Evolutionary conservation across 108 stramenopile genomes (phyloP).

Genomic region (Fragilaria radians): DNA sequence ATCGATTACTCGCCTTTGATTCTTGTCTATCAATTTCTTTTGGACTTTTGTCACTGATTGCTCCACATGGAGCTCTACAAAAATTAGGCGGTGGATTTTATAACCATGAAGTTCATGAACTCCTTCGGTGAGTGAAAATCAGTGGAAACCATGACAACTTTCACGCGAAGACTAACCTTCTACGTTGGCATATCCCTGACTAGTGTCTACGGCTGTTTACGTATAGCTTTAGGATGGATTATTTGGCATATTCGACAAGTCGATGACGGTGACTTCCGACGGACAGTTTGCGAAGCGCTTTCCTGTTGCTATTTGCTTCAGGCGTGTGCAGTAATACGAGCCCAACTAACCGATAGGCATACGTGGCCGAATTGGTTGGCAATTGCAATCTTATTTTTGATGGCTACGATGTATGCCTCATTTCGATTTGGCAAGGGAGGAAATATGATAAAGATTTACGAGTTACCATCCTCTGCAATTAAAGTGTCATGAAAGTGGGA

Average conservation of each 20-base stretch:
- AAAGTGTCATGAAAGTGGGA: too few species aligned
- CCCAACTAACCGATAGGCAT: conserved; percentile 69
- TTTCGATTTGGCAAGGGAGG: conserved; percentile 77
- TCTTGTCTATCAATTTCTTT: conserved; percentile 52
- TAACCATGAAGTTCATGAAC: conserved; percentile 76
- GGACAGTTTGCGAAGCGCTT: conserved; percentile 74
- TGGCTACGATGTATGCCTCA: conserved; percentile 58
- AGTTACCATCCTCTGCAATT: conserved; percentile 44
- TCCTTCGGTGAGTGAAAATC: conserved; percentile 43
- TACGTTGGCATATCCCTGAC: not conserved
- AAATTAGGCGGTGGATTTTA: conserved; percentile 47
- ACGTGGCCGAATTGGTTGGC: conserved; percentile 69
- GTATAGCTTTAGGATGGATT: conserved; percentile 79
- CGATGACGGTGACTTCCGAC: conserved; percentile 79
- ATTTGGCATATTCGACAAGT: conserved; percentile 63
- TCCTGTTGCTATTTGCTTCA: conserved; percentile 73
- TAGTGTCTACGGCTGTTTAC: conserved; percentile 76
- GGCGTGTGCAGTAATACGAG: conserved; percentile 61
- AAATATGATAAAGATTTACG: conserved; percentile 77
- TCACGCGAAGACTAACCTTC: not conserved
- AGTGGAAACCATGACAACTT: not conserved
- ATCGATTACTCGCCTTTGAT: conserved; percentile 70
- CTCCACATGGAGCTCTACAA: conserved; percentile 58
- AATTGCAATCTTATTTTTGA: conserved; percentile 40
- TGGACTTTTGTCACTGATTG: conserved; percentile 48